phyloP scores from a whole-genome alignment of 164 flowering plant species.

The Macadamia tetraphylla region DNA sequence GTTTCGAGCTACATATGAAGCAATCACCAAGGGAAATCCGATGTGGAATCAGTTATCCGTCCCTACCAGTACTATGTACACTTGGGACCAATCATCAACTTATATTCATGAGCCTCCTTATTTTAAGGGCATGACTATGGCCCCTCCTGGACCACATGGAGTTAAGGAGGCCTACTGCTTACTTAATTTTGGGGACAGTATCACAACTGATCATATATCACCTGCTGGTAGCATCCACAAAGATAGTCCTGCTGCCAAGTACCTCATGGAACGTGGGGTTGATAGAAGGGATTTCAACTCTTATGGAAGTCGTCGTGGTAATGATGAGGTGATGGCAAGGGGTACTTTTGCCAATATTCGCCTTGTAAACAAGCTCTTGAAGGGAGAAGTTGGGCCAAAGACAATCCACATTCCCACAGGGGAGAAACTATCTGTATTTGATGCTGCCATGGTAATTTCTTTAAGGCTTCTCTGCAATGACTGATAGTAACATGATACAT shows the following conservation, averaged over 20 bases:
- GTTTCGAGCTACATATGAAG: slow-evolving; percentile 67
- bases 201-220: slow-evolving; percentile 78
- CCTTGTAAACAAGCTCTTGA: slow-evolving; percentile 53
- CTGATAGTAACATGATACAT: background rate
- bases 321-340: slow-evolving; percentile 70
- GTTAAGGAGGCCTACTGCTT: slow-evolving; percentile 66
- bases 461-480: background rate
- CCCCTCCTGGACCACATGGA: slow-evolving; percentile 66
- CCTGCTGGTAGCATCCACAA: slow-evolving; percentile 86
- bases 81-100: slow-evolving; percentile 66
- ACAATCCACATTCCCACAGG: slow-evolving; percentile 65
- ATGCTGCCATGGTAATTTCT: slow-evolving; percentile 51
- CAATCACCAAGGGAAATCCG: slow-evolving; percentile 70
- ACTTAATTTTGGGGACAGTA: slow-evolving; percentile 72
- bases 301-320: slow-evolving; percentile 77
- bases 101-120: slow-evolving; percentile 74
- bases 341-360: slow-evolving; percentile 77
- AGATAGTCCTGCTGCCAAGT: slow-evolving; percentile 72
- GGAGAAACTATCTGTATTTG: slow-evolving; percentile 58
- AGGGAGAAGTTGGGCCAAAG: slow-evolving; percentile 76
- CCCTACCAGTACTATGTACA: slow-evolving; percentile 48
- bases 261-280: slow-evolving; percentile 61
- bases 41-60: slow-evolving; percentile 70
- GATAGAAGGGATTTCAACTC: slow-evolving; percentile 68
- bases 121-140: slow-evolving; percentile 58